Base-by-base conservation (phyloP, 1,284 basidiomycete species). In the Calocybe gambosa region DNA sequence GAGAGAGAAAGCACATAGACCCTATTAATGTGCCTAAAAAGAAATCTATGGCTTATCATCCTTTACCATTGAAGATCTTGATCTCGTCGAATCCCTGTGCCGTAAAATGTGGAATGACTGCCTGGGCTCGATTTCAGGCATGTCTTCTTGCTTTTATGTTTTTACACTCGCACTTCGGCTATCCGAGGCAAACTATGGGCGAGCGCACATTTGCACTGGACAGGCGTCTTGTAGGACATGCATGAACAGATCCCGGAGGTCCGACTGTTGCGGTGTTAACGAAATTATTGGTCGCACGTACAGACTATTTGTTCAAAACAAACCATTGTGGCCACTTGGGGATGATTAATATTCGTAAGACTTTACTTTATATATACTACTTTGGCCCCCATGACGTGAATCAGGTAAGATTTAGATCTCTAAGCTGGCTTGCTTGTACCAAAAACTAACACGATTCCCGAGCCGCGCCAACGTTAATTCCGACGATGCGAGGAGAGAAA, bases 261-360 rank as follows among this genome's bases (percentile, higher is more conserved):
- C 47, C 47, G 47, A 40, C 39, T 25, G 33, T 20, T 49, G 25
- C 43, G 47, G 47, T 34, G 35, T 31, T 45, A 25, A 42, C 43
- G 31, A 37, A 42, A 10, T 9, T 36, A 21, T 35, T 23, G 18
- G 8, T 33, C 23, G 28, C 25, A 43, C 43, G 25, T 21, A 5
- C 43, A 39, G 33, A 5, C 16, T 20, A 21, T 37, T 23, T 39
- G 45, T 44, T 38, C 33, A 42, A 15, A 20, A 39, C 34, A 39
- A 33, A 25, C 13, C 15, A 16, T 15, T 25, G 18, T 25, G 35
- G 19, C 35, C 29, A 34, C 15, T 45, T 34, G 34, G 39, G 41
- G 40, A 52, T 46, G 38, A 38, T 13, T 35, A 19, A 36, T 21
- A 15, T 15, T 13, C 9, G 38, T 19, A 26, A 28, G 16, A 29